Base-by-base conservation (phyloP, 192 early-diverging fungal species). In the Dissophora ornata region DNA sequence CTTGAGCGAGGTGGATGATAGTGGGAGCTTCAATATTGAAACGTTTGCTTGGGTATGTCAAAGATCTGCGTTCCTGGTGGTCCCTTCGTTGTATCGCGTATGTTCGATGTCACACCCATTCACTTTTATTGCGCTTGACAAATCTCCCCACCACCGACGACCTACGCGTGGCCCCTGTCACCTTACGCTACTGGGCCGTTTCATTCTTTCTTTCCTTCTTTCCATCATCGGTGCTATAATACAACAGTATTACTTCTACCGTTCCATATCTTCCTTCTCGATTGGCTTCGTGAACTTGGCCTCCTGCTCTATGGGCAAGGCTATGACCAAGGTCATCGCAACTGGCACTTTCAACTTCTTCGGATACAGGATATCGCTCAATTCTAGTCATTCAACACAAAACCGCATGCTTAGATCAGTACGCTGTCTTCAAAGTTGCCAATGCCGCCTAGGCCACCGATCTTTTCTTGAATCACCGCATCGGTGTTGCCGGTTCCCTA, bases 401-500 rank as follows among this genome's bases (percentile, higher is more conserved):
- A n/a, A n/a, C n/a, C n/a, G n/a, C 10, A 90, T 32, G 86, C 84
- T 41, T 51, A 89, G 21, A 89, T 91, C 40, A 70, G 70, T 21
- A 70, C 86, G 71, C 83, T 51, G 82, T 62, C 24, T 78, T 60
- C 45, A 30, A 44, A 19, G 71, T 83, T 28, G 82, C 88, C 19
- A 88, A 88, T 52, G 86, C 87, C 5, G 62, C 56, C 34, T 54
- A 58, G 4, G 51, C 59, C 22, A 71, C 53, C 1, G 69, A 71
- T 57, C 26, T 71, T 9, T 71, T 71, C 45, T 29, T 71, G 25
- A 49, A 49, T 12, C 42, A 54, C 34, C 69, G 69, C 16, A 45
- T 69, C 21, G 28, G 33, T 10, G 50, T 25, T 5, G 2, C 62
- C 13, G 67, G 60, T 2, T 62, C 53, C 12, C 42, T 79, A 1